A percentile compares a stretch with the other conserved stretches of the same genome.
Conservation (phyloP, 148 eudicot genomes). For the Diospyros lotus region DNA sequence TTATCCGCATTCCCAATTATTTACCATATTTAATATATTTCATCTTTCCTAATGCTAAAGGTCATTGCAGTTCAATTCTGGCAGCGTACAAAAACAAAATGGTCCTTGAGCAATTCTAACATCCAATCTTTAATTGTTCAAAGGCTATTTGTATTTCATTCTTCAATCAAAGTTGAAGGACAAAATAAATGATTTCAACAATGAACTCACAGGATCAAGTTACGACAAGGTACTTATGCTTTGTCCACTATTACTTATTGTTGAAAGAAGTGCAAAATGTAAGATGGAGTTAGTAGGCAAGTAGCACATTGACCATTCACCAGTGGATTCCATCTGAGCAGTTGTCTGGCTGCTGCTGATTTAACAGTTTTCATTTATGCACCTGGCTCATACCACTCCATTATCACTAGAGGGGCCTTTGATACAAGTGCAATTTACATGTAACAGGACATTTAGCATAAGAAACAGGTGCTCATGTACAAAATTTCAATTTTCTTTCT, state of each 20-base stretch:
- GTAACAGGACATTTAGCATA: neutral
- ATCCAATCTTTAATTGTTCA: neutral
- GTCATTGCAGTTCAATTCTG: too few species aligned
- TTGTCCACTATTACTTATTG: neutral
- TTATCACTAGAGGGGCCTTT: conserved; percentile 3
- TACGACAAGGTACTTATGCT: neutral
- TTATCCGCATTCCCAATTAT: too few species aligned
- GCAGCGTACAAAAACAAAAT: too few species aligned
- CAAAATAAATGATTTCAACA: neutral
- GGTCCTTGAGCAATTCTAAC: neutral
- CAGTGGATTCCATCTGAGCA: conserved; percentile 30
- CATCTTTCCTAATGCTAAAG: too few species aligned
- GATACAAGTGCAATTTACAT: conserved; percentile 4
- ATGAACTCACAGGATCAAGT: neutral
- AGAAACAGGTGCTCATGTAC: neutral
- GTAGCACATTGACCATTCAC: conserved; percentile 13
- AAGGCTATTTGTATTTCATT: neutral
- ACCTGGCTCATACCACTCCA: conserved; percentile 15
- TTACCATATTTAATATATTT: too few species aligned
- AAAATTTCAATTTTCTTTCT: neutral
- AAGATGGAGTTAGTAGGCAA: conserved; percentile 14
- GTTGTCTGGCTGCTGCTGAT: conserved; percentile 26
- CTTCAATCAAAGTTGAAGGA: neutral
- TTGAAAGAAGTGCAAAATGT: neutral
- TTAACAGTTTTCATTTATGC: conserved; percentile 17